Evolutionary conservation across 1,284 basidiomycete species (phyloP).

Genomic region (Meripilus lineatus): DNA sequence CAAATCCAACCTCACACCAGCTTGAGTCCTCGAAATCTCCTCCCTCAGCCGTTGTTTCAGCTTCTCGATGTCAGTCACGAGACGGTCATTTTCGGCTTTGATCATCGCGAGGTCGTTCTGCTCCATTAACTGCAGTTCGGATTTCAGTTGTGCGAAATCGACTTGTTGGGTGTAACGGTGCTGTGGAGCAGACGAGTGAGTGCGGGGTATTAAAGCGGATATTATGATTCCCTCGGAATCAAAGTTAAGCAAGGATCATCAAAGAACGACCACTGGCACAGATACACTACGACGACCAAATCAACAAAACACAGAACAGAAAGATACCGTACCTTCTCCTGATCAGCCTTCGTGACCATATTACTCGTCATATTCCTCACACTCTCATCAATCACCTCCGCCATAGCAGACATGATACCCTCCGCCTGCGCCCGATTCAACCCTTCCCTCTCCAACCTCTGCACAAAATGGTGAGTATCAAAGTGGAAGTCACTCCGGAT

Average conservation of each 20-base stretch:
- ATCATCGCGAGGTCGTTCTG: slow-evolving; percentile 97
- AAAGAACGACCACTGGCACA: slow-evolving; percentile 1
- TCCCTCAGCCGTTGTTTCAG: slow-evolving; percentile 93
- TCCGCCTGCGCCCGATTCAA: slow-evolving; percentile 87
- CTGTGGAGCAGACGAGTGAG: slow-evolving; percentile 32
- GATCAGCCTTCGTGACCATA: slow-evolving; percentile 91
- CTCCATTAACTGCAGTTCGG: slow-evolving; percentile 93
- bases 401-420: slow-evolving; percentile 92
- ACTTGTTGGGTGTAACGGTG: slow-evolving; percentile 95
- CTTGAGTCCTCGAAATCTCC: slow-evolving; percentile 89
- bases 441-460: slow-evolving; percentile 83
- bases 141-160: slow-evolving; percentile 96
- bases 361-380: slow-evolving; percentile 91
- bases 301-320: not conserved
- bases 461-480: slow-evolving; percentile 92
- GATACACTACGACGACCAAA: slow-evolving; percentile 1
- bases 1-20: slow-evolving; percentile 90
- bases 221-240: no score
- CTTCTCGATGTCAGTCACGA: slow-evolving; percentile 91
- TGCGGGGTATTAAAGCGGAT: not conserved
- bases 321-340: slow-evolving; percentile 71
- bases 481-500: slow-evolving; percentile 65
- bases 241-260: no score
- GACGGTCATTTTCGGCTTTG: slow-evolving; percentile 92
- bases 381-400: slow-evolving; percentile 93